A percentile compares a stretch with the other conserved stretches of the same genome.
Conservation (phyloP, 306 rosid species). For the Cucurbita pepo region DNA sequence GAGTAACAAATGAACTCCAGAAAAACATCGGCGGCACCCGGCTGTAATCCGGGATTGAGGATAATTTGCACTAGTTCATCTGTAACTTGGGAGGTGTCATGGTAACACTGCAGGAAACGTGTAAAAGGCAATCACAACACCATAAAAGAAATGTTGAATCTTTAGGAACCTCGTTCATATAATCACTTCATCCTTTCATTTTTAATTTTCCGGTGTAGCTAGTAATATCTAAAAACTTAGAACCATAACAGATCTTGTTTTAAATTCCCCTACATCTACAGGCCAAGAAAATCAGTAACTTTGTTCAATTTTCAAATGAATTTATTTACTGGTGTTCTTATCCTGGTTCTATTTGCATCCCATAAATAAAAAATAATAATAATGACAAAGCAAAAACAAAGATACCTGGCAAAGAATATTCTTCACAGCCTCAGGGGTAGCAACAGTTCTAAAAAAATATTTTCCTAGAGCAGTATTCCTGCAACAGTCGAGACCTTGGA, state of each 20-base stretch:
- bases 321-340: background rate
- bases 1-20: constrained; percentile 93
- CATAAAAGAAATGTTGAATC: background rate
- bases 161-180: no score
- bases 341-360: background rate
- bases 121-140: constrained; percentile 2
- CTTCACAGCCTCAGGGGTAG: constrained; percentile 69
- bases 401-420: constrained; percentile 78
- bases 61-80: constrained; percentile 72
- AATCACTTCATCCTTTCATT: background rate
- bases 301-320: background rate
- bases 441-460: constrained; percentile 46
- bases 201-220: background rate
- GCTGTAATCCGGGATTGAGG: constrained; percentile 83
- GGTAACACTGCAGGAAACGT: constrained; percentile 60
- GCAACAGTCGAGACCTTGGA: constrained; percentile 17
- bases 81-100: constrained; percentile 75
- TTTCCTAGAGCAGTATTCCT: constrained; percentile 73
- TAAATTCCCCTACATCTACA: background rate
- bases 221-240: background rate
- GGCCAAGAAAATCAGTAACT: background rate
- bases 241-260: background rate
- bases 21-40: constrained; percentile 87
- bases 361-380: background rate
- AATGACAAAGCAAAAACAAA: background rate